phyloP scores from a whole-genome alignment of 2,329 filamentous ascomycete species.

The Thielaviopsis musarum region DNA sequence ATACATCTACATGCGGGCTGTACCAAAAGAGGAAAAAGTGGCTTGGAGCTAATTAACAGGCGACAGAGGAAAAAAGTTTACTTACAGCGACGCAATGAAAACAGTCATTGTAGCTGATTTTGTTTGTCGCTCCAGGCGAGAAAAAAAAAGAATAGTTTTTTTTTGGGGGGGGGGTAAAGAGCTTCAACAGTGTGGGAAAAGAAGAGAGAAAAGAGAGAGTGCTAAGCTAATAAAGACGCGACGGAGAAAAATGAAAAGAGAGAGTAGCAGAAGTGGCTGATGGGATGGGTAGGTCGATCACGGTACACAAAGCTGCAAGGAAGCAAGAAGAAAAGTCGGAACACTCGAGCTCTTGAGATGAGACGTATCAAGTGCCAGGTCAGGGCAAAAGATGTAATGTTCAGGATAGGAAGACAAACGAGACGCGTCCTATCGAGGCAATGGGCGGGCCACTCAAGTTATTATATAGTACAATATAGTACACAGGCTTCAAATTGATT shows the following conservation, averaged over 20 bases:
- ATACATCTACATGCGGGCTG: neutral
- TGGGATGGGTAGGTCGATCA: neutral
- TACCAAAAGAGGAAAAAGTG: neutral
- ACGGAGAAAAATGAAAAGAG: neutral
- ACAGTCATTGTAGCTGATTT: constrained; percentile 27
- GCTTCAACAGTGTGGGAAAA: neutral
- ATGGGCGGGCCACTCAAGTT: neutral
- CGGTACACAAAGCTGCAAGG: neutral
- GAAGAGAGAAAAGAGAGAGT: neutral
- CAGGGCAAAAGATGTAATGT: neutral
- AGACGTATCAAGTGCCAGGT: neutral
- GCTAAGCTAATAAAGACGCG: neutral
- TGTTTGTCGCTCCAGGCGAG: neutral
- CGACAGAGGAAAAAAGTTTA: constrained; percentile 7
- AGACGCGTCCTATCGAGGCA: neutral
- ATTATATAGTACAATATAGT: neutral
- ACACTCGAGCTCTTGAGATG: neutral
- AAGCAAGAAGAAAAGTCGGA: neutral
- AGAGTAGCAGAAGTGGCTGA: neutral
- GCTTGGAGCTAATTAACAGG: neutral
- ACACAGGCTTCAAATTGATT: neutral
- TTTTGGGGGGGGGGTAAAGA: neutral
- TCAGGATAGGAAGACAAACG: neutral
- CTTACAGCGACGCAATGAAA: constrained; percentile 34
- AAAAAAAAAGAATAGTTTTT: neutral